Base-by-base conservation (phyloP, 2,329 filamentous ascomycete species). In the Cladosporium sp. region DNA sequence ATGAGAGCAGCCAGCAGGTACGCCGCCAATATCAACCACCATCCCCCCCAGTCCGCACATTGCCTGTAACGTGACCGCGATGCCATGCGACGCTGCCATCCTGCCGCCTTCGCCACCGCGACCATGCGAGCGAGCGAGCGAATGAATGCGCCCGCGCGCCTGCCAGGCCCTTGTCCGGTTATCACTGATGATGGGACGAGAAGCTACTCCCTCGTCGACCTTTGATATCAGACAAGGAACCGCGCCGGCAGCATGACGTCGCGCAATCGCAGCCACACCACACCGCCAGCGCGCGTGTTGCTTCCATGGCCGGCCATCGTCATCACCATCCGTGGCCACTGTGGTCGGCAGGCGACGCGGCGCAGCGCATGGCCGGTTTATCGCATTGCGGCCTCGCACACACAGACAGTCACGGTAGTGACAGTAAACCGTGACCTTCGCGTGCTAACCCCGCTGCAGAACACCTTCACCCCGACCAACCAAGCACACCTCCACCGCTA, bases 61-160 rank as follows among this genome's bases (percentile, higher is more conserved):
- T 35, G n/a, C 27, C 36, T 27, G 45, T 48, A 48, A 48, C 45
- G 45, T 48, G 45, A 48, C 45, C 36, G 18, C n/a, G 6, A 16
- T 18, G 8, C 27, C 45, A 35, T 48, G 45, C 45, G 45, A 39
- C 36, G 25, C 36, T 19, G 25, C 45, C 45, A 39, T 39, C 45
- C 45, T 46, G 43, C 43, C 43, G 43, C 5, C 32, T 7, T 35
- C 32, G 32, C 32, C 32, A 15, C 32, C n/a, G 22, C 22, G 22
- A 27, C 22, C 22, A n/a, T n/a, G n/a, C n/a, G n/a, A n/a, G n/a
- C n/a, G n/a, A n/a, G n/a, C n/a, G n/a, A n/a, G n/a, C n/a, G n/a
- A n/a, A n/a, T n/a, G 22, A 27, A 27, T 27, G 22, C 22, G 22
- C 22, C 5, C 22, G 22, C 22, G 22, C 22, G 22, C 9, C n/a